These are phyloP conservation scores for Suhomyces vadensis DNA, from an alignment of 805 yeast genomes.

Conservation along the genomic window DNA sequence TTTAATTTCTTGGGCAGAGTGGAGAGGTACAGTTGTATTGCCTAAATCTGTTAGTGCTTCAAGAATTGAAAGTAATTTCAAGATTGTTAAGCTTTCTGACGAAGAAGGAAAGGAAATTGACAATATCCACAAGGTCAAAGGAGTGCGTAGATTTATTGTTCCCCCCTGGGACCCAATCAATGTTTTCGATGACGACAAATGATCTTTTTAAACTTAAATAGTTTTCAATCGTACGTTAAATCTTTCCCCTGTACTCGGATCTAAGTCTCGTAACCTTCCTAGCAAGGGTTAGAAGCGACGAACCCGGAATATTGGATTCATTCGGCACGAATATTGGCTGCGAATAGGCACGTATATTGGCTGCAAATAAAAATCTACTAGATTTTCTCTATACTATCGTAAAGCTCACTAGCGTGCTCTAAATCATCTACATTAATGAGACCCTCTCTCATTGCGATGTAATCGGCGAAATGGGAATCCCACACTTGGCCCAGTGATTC, in stretches of 20 bases:
- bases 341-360: too few species aligned
- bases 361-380: too few species aligned
- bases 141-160: constrained; percentile 26
- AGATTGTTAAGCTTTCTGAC: constrained; percentile 31
- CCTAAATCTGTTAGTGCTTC: constrained; percentile 36
- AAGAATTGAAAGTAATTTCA: constrained; percentile 38
- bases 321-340: too few species aligned
- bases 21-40: constrained; percentile 38
- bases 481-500: too few species aligned
- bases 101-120: constrained; percentile 32
- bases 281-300: too few species aligned
- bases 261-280: too few species aligned
- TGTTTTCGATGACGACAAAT: constrained; percentile 25
- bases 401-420: too few species aligned
- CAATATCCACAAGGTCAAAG: constrained; percentile 5
- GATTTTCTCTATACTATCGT: too few species aligned
- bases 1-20: constrained; percentile 41
- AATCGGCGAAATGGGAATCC: too few species aligned
- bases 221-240: background rate
- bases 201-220: background rate
- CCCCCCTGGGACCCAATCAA: constrained; percentile 38
- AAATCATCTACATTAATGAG: too few species aligned
- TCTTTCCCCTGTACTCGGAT: background rate
- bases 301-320: too few species aligned
- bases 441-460: too few species aligned